Base-by-base conservation (phyloP, 78 protist genomes). In the Dictyostelium capitatum region DNA sequence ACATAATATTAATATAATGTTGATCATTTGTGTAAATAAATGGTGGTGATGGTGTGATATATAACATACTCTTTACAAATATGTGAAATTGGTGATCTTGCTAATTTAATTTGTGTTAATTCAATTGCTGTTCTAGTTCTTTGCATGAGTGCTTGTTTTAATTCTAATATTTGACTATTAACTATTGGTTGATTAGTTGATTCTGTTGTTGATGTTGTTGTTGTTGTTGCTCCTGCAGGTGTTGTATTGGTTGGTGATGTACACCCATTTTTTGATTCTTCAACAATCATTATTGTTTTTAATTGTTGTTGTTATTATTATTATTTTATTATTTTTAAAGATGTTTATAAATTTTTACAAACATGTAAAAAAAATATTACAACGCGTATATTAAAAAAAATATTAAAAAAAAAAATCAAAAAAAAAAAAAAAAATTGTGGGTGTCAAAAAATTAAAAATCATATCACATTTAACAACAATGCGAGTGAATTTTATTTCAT, bases 31-130 rank as follows among this genome's bases (percentile, higher is more conserved):
- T 32, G 72, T 64, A 14, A 7, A 9, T 9, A 0, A 23, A 1
- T 0, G 1, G n/a, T 28, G n/a, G 6, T 53, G 59, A 15, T n/a
- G n/a, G 59, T 53, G 20, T 53, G 19, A 53, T 14, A 53, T 14
- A 53, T 5, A 15, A 53, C 2, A 41, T 87, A 87, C 93, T 77
- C 84, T 77, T 59, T 62, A 50, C 72, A 56, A 48, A 80, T 80
- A 32, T 32, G 53, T 28, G 93, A 87, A 6, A 87, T 62, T 65
- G 83, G 75, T 30, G 70, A 15, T 65, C 84, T 74, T 28, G 62
- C 15, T 23, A 32, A 32, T 37, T 30, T 87, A 20, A 57, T 37
- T 48, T 87, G 46, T 15, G 62, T 30, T 87, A 87, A 47, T 19
- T 53, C 37, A 19, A 25, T 17, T 0, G 83, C 78, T 11, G 53